Evolutionary conservation across 2,329 filamentous ascomycete genomes (phyloP).

Genomic region (Fusarium lyarnte): DNA sequence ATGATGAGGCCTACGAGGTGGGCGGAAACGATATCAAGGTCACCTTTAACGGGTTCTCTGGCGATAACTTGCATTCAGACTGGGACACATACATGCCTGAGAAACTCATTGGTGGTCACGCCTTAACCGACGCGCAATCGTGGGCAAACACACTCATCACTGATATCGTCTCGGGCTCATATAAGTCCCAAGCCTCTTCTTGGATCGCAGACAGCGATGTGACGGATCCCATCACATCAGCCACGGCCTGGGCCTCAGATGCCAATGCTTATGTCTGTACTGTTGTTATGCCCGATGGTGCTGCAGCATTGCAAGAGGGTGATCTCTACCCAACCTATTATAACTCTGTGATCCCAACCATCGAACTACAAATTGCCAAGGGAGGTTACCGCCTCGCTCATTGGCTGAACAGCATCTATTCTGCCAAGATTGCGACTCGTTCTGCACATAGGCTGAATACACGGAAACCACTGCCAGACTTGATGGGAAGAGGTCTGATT

Average conservation of each 20-base stretch:
- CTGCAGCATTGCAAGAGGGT: background rate
- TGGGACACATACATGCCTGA: constrained; percentile 9
- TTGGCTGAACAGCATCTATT: constrained; percentile 6
- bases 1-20: background rate
- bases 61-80: constrained; percentile 1
- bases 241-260: background rate
- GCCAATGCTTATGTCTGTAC: constrained; percentile 1
- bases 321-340: background rate
- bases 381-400: background rate
- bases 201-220: background rate
- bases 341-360: background rate
- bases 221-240: background rate
- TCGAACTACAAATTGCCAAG: constrained; percentile 3
- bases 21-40: constrained; percentile 4
- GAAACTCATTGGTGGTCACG: background rate
- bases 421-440: background rate
- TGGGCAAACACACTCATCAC: constrained; percentile 3
- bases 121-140: background rate
- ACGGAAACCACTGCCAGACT: background rate
- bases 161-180: background rate
- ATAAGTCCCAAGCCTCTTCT: background rate
- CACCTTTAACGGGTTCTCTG: background rate
- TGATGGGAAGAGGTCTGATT: background rate
- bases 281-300: background rate
- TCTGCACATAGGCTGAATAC: background rate